Evolutionary conservation across 495 filamentous ascomycete genomes (phyloP).

Genomic region (Xylaria intraflava): DNA sequence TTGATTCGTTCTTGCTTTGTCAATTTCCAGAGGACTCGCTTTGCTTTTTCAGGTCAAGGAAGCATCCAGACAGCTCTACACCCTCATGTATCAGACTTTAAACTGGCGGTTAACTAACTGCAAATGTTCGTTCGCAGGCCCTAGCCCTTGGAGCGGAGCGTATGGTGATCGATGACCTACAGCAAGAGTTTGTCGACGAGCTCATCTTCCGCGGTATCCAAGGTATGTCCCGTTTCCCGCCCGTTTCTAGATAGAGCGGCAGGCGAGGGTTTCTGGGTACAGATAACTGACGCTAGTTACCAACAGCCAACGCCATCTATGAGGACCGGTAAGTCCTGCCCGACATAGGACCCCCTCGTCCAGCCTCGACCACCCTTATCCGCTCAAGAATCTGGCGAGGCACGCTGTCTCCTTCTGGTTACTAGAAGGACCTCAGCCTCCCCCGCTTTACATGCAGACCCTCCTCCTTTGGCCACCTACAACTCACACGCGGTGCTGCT

Average conservation of each 20-base stretch:
- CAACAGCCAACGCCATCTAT: conserved; percentile 66
- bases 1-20: too few relatives aligned
- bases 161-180: conserved; percentile 51
- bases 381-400: not conserved
- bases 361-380: not conserved
- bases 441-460: too few relatives aligned
- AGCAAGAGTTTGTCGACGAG: conserved; percentile 65
- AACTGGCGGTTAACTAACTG: too few relatives aligned
- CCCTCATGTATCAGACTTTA: too few relatives aligned
- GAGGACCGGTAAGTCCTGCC: conserved; percentile 38
- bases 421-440: too few relatives aligned
- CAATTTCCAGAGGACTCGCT: too few relatives aligned
- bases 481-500: not conserved
- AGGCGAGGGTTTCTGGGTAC: not conserved
- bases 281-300: not conserved
- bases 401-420: not conserved
- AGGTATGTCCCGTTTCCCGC: conserved; percentile 21
- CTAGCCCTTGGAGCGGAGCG: conserved; percentile 53
- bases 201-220: conserved; percentile 72
- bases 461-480: not conserved
- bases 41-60: too few relatives aligned
- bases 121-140: too few relatives aligned
- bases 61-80: too few relatives aligned
- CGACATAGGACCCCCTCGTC: not conserved
- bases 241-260: not conserved